Conservation (phyloP, 106 monocot genomes). For the Acorus gramineus region DNA sequence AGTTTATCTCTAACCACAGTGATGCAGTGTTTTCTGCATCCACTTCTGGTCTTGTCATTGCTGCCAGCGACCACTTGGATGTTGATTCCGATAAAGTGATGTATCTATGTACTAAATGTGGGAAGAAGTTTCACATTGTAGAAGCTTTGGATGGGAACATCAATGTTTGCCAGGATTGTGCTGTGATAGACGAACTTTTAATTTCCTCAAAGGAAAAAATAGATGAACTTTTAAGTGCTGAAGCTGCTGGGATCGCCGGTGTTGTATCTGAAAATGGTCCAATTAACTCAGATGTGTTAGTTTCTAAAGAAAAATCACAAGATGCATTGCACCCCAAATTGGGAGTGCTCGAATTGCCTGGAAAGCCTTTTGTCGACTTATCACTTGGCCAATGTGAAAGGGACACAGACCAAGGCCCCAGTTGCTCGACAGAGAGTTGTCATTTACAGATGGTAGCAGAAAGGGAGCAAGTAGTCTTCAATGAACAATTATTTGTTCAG, state of each 20-base stretch:
- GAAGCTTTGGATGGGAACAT: conserved; percentile 7
- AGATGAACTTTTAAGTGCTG: background rate
- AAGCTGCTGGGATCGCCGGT: conserved; percentile 1
- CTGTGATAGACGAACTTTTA: conserved; percentile 10
- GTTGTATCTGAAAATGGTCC: conserved; percentile 5
- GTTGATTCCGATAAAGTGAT: conserved; percentile 13
- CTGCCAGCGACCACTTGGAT: conserved; percentile 1
- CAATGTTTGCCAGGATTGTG: conserved; percentile 51
- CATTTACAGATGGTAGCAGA: conserved; percentile 3
- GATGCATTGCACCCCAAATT: conserved; percentile 1
- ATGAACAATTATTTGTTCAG: conserved; percentile 7
- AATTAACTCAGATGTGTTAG: conserved; percentile 1
- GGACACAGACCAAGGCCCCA: background rate
- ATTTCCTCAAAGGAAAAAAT: background rate
- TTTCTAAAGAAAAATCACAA: background rate
- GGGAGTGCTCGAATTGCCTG: conserved; percentile 5
- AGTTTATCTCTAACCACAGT: conserved; percentile 1
- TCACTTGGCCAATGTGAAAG: conserved; percentile 10
- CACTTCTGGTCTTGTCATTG: conserved; percentile 3
- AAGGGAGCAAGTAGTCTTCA: conserved; percentile 5
- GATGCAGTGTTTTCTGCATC: background rate
- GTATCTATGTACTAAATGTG: conserved; percentile 45
- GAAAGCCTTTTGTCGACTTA: conserved; percentile 1
- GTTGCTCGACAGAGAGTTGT: conserved; percentile 1
- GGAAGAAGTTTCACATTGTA: conserved; percentile 25